These are phyloP conservation scores for Dimargaris cristalligena DNA, from an alignment of 192 early-diverging fungal genomes.

Conservation along the genomic window DNA sequence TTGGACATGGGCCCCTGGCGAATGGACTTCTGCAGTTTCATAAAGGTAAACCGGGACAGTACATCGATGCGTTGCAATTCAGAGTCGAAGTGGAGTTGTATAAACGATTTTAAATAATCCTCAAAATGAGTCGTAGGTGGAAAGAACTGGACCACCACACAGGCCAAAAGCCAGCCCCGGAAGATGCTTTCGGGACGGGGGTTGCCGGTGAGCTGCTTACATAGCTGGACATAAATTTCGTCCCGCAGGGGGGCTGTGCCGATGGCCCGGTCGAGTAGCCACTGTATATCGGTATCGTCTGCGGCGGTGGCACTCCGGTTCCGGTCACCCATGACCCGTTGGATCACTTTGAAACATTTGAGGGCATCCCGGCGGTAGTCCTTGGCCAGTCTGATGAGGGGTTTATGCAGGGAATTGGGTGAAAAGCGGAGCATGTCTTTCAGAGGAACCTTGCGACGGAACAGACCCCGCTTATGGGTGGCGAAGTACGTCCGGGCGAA, in stretches of 20 bases:
- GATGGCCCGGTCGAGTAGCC: constrained; percentile 62
- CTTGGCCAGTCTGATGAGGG: constrained; percentile 69
- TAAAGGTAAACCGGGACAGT: constrained; percentile 13
- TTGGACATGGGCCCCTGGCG: constrained; percentile 65
- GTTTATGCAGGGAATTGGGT: constrained; percentile 51
- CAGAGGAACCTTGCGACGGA: constrained; percentile 68
- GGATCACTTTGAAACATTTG: constrained; percentile 68
- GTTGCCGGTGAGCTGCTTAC: constrained; percentile 72
- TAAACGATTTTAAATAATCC: constrained; percentile 65
- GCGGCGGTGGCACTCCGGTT: constrained; percentile 16
- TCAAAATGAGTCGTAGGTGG: constrained; percentile 80
- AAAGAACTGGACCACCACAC: constrained; percentile 70
- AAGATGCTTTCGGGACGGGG: constrained; percentile 46
- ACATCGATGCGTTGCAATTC: constrained; percentile 32
- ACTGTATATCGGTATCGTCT: constrained; percentile 49
- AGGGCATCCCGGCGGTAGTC: constrained; percentile 73
- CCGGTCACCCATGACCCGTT: constrained; percentile 68
- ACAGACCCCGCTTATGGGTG: constrained; percentile 70
- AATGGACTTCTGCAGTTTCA: constrained; percentile 43
- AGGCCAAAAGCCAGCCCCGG: constrained; percentile 77
- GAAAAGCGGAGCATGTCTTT: constrained; percentile 64
- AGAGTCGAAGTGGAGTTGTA: constrained; percentile 38
- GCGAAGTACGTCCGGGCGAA: constrained; percentile 87
- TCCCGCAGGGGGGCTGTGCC: constrained; percentile 62
- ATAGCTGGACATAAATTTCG: constrained; percentile 87